Conservation (phyloP, 352 stramenopile genomes). For the Phytopythium sindhum region DNA sequence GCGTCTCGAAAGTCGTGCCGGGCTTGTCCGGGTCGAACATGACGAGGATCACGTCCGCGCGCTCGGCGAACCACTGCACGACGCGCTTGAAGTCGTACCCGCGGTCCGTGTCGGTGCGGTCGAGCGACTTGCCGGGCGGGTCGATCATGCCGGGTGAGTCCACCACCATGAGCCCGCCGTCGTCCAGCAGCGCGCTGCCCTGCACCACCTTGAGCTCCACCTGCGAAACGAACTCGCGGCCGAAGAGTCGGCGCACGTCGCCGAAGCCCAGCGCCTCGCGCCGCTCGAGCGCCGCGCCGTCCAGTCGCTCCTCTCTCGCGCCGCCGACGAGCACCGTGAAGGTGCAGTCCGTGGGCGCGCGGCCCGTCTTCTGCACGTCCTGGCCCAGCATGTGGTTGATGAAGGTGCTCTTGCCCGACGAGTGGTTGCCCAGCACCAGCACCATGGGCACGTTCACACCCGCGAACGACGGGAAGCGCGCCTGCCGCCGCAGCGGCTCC, state of each 20-base stretch:
- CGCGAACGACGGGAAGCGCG: constrained; percentile 78
- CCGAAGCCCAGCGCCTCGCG: constrained; percentile 78
- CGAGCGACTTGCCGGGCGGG: constrained; percentile 52
- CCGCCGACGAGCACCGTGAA: constrained; percentile 81
- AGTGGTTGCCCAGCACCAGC: constrained; percentile 83
- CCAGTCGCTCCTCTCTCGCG: constrained; percentile 63
- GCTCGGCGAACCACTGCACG: constrained; percentile 85
- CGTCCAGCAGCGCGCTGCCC: constrained; percentile 61
- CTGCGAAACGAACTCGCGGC: constrained; percentile 78
- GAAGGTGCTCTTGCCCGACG: constrained; percentile 83
- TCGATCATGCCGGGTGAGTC: constrained; percentile 89
- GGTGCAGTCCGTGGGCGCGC: constrained; percentile 78
- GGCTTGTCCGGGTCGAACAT: constrained; percentile 90
- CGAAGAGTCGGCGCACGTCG: constrained; percentile 79
- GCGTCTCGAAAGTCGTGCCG: constrained; percentile 85
- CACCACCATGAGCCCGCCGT: constrained; percentile 81
- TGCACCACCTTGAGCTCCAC: constrained; percentile 83
- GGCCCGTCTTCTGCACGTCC: constrained; percentile 79
- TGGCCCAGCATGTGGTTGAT: constrained; percentile 88
- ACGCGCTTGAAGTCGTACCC: constrained; percentile 87
- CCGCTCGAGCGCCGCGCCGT: constrained; percentile 67
- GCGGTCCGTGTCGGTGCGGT: constrained; percentile 68
- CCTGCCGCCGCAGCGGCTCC: constrained; percentile 56
- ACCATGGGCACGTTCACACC: constrained; percentile 82
- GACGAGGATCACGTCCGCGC: constrained; percentile 83